Base-by-base conservation (phyloP, 176 grass and related monocot genomes). In the Bonia amplexicaulis region DNA sequence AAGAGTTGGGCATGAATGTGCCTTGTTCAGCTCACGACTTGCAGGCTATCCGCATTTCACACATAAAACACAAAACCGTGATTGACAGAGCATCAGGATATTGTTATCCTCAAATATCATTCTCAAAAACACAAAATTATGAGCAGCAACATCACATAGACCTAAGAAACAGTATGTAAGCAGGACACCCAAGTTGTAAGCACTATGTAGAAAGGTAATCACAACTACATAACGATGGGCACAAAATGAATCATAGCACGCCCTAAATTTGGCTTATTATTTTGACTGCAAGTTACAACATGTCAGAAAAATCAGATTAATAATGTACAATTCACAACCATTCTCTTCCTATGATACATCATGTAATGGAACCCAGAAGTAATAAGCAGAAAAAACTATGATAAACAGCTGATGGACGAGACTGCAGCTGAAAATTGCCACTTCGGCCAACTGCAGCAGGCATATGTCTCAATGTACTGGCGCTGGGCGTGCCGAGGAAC, bases 231-330 rank as follows among this genome's bases (percentile, higher is more conserved):
- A 15, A 52, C 5, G 48, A 55, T 29, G 6, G 9, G 64, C 6
- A 22, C 16, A 33, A 4, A 76, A 86, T 77, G 73, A 82, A 82
- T 59, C 46, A 82, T 62, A 70, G 73, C 63, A 90, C 6, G 7
- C 53, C 88, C 44, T 85, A 25, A 71, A 54, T 68, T 55, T 70
- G 45, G 61, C 72, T 81, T 60, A 51, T 81, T 85, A 54, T 86
- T 46, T 66, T 47, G 66, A 66, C 74, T 60, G 59, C 5, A 77
- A 47, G 61, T 76, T 75, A 76, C 82, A 87, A 67, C 13, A 25
- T 44, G 89, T 79, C 75, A 90, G 60, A 87, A 86, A 45, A 80
- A 84, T 88, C 42, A 69, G 79, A 83, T 57, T 23, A 73, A 79
- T 9, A 71, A 69, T 90, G 65, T 86, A 87, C 75, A 90, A 29